Conservation (phyloP, 495 filamentous ascomycete genomes). For the Aspergillus nidulans region DNA sequence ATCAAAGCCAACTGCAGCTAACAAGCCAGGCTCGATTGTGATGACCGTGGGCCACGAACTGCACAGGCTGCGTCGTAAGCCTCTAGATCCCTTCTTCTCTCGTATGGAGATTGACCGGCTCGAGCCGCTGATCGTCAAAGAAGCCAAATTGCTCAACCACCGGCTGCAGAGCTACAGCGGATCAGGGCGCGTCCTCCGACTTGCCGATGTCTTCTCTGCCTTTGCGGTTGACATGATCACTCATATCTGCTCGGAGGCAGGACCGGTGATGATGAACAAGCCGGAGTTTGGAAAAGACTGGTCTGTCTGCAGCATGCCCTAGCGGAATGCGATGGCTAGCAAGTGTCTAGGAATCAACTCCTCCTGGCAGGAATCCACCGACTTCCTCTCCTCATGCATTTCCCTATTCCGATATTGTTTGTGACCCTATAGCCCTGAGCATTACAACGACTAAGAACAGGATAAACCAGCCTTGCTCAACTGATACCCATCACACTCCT, state of each 20-base stretch:
- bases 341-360: too few species aligned
- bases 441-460: too few species aligned
- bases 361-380: too few species aligned
- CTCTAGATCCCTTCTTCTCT: constrained; percentile 3
- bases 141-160: neutral
- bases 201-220: constrained; percentile 5
- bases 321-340: too few species aligned
- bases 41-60: neutral
- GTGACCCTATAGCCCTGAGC: too few species aligned
- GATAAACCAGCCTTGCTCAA: too few species aligned
- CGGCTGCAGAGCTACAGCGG: neutral
- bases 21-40: neutral
- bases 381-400: too few species aligned
- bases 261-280: neutral
- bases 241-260: neutral
- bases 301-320: neutral
- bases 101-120: neutral
- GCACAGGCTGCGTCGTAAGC: constrained; percentile 1
- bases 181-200: neutral
- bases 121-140: neutral
- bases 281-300: constrained; percentile 2
- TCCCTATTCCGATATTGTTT: too few species aligned
- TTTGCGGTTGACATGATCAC: constrained; percentile 5
- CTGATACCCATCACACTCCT: too few species aligned
- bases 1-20: too few species aligned